Conservation (phyloP, 2,329 filamentous ascomycete species). For the Pseudopithomyces chartarum region DNA sequence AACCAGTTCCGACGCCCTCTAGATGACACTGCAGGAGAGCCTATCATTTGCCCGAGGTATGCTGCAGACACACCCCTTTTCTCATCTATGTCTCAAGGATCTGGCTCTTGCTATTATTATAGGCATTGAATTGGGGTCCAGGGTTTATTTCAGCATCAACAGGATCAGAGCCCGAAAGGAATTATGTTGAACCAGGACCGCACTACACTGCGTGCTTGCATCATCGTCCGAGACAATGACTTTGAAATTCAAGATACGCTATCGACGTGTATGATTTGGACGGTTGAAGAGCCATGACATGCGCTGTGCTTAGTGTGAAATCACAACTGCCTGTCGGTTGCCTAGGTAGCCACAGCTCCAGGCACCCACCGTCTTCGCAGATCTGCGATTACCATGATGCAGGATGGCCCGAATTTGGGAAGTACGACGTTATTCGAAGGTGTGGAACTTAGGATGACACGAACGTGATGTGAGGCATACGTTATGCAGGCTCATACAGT, state of each 20-base stretch:
- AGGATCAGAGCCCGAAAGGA: too few relatives aligned
- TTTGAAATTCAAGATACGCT: too few relatives aligned
- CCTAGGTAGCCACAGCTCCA: conserved; percentile 26
- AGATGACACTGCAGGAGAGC: conserved; percentile 25
- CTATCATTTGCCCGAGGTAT: conserved; percentile 34
- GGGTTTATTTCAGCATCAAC: too few relatives aligned
- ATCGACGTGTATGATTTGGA: too few relatives aligned
- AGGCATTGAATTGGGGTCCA: too few relatives aligned
- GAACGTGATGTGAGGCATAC: conserved; percentile 4
- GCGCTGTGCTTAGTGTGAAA: conserved; percentile 10
- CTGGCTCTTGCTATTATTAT: conserved; percentile 35
- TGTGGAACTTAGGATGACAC: conserved; percentile 26
- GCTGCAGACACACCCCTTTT: conserved; percentile 32
- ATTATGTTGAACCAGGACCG: too few relatives aligned
- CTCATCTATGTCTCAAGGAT: conserved; percentile 37
- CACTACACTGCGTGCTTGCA: too few relatives aligned
- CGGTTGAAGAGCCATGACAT: too few relatives aligned
- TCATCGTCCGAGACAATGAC: too few relatives aligned
- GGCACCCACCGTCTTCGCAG: conserved; percentile 31
- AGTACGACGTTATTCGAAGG: conserved; percentile 16
- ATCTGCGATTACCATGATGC: conserved; percentile 20
- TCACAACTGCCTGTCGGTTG: conserved; percentile 30
- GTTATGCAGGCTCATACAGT: neutral
- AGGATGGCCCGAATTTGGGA: conserved; percentile 6
- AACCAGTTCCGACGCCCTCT: conserved; percentile 31